Conservation (phyloP, 805 yeast species). For the Groenewaldozyma tartarivorans region DNA sequence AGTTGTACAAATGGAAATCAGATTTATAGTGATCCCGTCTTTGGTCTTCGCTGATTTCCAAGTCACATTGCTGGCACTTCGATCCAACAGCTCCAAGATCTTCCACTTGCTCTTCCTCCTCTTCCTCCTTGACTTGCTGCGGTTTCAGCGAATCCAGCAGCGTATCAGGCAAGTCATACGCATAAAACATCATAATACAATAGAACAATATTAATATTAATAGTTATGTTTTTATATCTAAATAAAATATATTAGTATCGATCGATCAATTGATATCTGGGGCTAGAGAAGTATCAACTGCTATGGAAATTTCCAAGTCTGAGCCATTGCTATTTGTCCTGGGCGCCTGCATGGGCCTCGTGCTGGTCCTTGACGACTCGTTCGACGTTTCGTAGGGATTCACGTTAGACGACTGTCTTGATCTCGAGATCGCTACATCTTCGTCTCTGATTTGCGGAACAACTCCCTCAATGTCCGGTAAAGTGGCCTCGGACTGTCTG, state of each 20-base stretch:
- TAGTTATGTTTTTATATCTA: too few species aligned
- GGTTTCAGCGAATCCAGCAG: conserved; percentile 5
- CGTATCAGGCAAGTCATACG: conserved; percentile 8
- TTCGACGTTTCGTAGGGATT: too few species aligned
- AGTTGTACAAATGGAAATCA: conserved; percentile 50
- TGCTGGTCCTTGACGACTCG: too few species aligned
- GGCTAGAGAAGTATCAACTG: too few species aligned
- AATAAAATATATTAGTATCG: too few species aligned
- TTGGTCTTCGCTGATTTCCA: neutral
- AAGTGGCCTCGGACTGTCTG: neutral
- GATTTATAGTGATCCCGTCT: conserved; percentile 42
- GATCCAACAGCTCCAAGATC: conserved; percentile 3
- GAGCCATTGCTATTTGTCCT: too few species aligned
- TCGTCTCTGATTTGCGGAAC: neutral
- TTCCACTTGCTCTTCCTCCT: neutral
- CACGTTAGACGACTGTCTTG: neutral
- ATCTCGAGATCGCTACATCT: neutral
- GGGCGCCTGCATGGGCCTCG: too few species aligned
- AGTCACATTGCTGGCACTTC: neutral
- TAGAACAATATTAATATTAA: too few species aligned
- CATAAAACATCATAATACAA: conserved; percentile 6
- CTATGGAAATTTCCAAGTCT: too few species aligned
- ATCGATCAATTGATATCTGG: too few species aligned
- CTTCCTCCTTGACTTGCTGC: neutral
- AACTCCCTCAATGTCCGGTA: neutral